Base-by-base conservation (phyloP, 352 stramenopile species). In the Phytophthora ohioensis region DNA sequence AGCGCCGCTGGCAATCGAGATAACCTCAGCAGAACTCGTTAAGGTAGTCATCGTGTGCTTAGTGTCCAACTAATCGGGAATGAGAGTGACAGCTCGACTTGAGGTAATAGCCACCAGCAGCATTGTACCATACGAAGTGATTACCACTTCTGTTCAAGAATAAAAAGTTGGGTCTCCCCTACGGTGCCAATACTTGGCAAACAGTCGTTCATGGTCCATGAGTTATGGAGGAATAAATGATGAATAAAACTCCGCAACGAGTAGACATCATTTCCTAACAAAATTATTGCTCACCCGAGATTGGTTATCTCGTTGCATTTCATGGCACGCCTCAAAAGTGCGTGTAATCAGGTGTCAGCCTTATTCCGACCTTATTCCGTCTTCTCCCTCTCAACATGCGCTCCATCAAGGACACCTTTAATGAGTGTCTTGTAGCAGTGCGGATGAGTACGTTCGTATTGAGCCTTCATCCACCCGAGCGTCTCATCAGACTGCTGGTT, bases 401-500 rank as follows among this genome's bases (percentile, higher is more conserved):
- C 48, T 2, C 52, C 56, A 34, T 62, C 56, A 43, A 84, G 76
- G 4, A 60, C 71, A 30, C 34, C 39, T 27, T 68, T 56, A 34
- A 81, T 80, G 11, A 82, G 31, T 4, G 78, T 68, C 41, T 79
- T 75, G 57, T 83, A 83, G 59, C 72, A 74, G 54, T 64, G 61
- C 35, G 78, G 78, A 36, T 85, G 75, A 4, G 75, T 83, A 10
- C 66, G 68, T 8, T 77, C 63, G 56, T 76, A 78, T 27, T 69
- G 63, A 7, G 57, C 27, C 61, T 80, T 59, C 46, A 85, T 43
- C 78, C 78, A 85, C n/a, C 12, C 39, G 13, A 78, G 61, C 54
- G 78, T 77, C 38, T 81, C 71, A 27, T 83, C 71, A 1, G 75
- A 72, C 54, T 83, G 78, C 30, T 67, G 47, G n/a, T 79, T 80